Conservation (phyloP, 805 yeast species). For the Sugiyamaella valdiviana region DNA sequence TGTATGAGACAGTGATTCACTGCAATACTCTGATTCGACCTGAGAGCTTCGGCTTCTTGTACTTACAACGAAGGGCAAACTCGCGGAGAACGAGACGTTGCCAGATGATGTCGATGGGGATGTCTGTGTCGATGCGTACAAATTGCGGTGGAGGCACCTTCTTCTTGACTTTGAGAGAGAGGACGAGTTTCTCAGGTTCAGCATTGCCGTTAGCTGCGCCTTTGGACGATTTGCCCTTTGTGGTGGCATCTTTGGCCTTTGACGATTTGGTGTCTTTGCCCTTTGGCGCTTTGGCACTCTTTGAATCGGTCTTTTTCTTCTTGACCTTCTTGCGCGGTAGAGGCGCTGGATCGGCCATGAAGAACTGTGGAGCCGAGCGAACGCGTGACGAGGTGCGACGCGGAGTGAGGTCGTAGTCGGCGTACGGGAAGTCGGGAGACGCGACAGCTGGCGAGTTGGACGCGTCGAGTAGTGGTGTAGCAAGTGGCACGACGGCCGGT, state of each 20-base stretch:
- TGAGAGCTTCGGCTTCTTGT: too few relatives aligned
- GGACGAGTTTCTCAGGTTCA: constrained; percentile 1
- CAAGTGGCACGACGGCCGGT: too few relatives aligned
- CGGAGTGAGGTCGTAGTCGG: background rate
- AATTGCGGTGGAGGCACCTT: constrained; percentile 14
- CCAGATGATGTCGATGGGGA: constrained; percentile 32
- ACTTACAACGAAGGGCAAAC: constrained; percentile 30
- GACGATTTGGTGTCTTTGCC: constrained; percentile 2
- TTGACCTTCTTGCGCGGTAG: constrained; percentile 5
- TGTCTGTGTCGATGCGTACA: constrained; percentile 11
- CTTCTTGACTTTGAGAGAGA: constrained; percentile 5
- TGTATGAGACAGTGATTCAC: background rate
- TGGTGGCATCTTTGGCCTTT: constrained; percentile 3
- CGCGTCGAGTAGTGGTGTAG: background rate
- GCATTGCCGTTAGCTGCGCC: constrained; percentile 1
- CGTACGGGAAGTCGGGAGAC: background rate
- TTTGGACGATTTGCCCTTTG: constrained; percentile 3
- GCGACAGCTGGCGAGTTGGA: background rate
- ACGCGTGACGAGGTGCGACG: constrained; percentile 17
- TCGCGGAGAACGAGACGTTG: constrained; percentile 32
- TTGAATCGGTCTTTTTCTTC: constrained; percentile 11
- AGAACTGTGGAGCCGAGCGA: constrained; percentile 13
- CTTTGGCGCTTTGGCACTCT: constrained; percentile 10
- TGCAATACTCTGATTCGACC: background rate
- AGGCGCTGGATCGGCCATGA: constrained; percentile 12